Evolutionary conservation across 2,329 filamentous ascomycete species (phyloP), one percentile per base, ranked within the genome.

Genomic region (Magnaporthiopsis rhizophila): DNA sequence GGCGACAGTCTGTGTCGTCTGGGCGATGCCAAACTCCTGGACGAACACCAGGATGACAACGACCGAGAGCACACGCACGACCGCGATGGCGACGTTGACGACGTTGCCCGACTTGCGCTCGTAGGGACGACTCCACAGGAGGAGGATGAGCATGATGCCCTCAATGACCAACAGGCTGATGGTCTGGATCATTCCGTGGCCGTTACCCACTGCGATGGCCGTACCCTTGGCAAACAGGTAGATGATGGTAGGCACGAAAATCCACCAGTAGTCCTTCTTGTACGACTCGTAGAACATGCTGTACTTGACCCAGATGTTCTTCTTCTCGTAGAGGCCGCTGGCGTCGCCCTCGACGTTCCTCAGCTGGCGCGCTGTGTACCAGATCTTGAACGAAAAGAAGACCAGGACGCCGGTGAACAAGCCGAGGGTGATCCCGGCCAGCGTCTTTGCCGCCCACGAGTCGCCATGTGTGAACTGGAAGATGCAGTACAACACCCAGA

Each of bases 271-370:
- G 70, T 88, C 86, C 76, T 90, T 92, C 79, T 92, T 92, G 82
- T 97, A 98, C 70, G 89, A 89, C 72, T 98, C 95, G 80, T 99
- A 99, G 79, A 99, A 98, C 67, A 97, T 83, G 71, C 91, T 95
- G 83, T 99, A 99, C 80, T 95, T 96, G 74, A 91, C 83, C 93
- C 95, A 97, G 57, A 89, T 88, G 65, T 89, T 85, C 80, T 95
- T 96, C 78, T 98, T 84, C 66, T 97, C 90, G 76, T 92, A 98
- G 11, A 99, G 82, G 15, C 80, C 85, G 21, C 83, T 81, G 0
- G 84, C 77, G 72, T 93, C 89, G 65, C 94, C 94, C 69, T 96
- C 88, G 36, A 81, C 72, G 71, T 87, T 83, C 80, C 91, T 94
- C 68, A 91, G 88, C 71, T 86, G 84, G 67, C 82, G 84, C 8